These are phyloP conservation scores for Penicillium fuscoglaucum DNA, from an alignment of 2,329 filamentous ascomycete species.

Conservation along the genomic window DNA sequence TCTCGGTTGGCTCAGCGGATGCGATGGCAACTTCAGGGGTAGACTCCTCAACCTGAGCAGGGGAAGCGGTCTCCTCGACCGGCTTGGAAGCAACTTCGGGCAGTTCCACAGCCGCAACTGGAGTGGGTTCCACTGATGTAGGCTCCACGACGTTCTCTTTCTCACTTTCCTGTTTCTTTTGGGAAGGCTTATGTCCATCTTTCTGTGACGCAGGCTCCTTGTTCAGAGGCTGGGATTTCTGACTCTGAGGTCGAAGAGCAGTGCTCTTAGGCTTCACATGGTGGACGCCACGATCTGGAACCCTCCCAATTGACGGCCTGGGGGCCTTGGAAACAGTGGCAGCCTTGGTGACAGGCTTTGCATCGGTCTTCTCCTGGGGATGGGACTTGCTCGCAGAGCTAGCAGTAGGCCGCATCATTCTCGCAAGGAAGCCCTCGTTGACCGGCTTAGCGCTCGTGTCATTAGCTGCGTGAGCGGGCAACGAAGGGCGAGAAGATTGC, in stretches of 20 bases:
- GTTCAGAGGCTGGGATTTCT: slow-evolving; percentile 20
- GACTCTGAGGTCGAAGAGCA: slow-evolving; percentile 21
- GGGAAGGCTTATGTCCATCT: slow-evolving; percentile 9
- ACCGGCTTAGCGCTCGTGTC: slow-evolving; percentile 39
- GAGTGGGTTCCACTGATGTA: not conserved
- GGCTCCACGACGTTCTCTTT: slow-evolving; percentile 22
- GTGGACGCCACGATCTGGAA: slow-evolving; percentile 20
- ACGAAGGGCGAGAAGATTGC: slow-evolving; percentile 36
- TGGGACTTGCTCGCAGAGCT: slow-evolving; percentile 52
- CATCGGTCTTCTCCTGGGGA: slow-evolving; percentile 49
- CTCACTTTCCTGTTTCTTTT: slow-evolving; percentile 16
- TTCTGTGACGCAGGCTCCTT: slow-evolving; percentile 10
- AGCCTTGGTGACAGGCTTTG: slow-evolving; percentile 40
- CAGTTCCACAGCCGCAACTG: slow-evolving; percentile 8
- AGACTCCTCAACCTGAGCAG: slow-evolving; percentile 1
- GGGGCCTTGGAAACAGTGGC: slow-evolving; percentile 24
- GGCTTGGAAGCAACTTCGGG: slow-evolving; percentile 2
- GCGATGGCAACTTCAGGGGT: not conserved
- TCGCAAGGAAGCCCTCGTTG: slow-evolving; percentile 50
- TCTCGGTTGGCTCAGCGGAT: slow-evolving; percentile 1
- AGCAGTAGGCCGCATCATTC: slow-evolving; percentile 55
- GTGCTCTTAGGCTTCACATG: slow-evolving; percentile 21
- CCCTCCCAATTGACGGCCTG: slow-evolving; percentile 27
- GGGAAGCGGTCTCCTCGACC: not conserved
- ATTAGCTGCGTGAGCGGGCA: slow-evolving; percentile 30